Evolutionary conservation across 176 grass and related monocot genomes (phyloP), one percentile per base, ranked within the genome.

Genomic region (Oryza meridionalis): DNA sequence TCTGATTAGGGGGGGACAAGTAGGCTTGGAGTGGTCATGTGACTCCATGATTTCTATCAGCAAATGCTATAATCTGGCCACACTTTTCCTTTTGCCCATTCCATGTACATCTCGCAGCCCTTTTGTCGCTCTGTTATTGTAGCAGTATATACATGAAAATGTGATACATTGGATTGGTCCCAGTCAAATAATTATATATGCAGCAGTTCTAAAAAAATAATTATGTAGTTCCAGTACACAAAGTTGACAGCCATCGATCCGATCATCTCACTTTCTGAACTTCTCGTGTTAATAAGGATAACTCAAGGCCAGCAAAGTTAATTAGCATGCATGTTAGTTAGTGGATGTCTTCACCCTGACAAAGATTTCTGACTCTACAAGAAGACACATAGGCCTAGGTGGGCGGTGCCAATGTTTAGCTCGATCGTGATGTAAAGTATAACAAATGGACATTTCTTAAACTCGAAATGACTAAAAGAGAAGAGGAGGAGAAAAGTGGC

Each of bases 1-100:
- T 35, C 21, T 45, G 7, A 49, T 58, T 66, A 68, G 68, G 49
- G 10, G 10, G 13, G 78, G 32, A 43, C 42, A 82, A 72, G 43
- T 50, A 69, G 75, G 19, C 9, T 50, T 61, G 64, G 80, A 79
- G 83, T 67, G 43, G 79, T 81, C 88, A 91, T 91, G 89, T 84
- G 92, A 76, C 73, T 42, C 73, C 63, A 84, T 86, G 64, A 86
- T 94, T 94, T 65, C 61, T 33, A 82, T 55, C 69, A n/a, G 61
- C 79, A 51, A 51, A 44, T 12, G 37, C 26, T 61, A 74, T 79
- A 79, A 78, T 86, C 33, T 10, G 27, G 10, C 27, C 71, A 40
- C 61, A 21, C 37, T 65, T n/a, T 64, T 10, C 15, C 17, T 22
- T 5, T 46, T 43, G 2, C 46, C 17, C 31, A 3, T 35, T 67